Conservation (phyloP, 257 asterid species). For the Solanum clarkiae region DNA sequence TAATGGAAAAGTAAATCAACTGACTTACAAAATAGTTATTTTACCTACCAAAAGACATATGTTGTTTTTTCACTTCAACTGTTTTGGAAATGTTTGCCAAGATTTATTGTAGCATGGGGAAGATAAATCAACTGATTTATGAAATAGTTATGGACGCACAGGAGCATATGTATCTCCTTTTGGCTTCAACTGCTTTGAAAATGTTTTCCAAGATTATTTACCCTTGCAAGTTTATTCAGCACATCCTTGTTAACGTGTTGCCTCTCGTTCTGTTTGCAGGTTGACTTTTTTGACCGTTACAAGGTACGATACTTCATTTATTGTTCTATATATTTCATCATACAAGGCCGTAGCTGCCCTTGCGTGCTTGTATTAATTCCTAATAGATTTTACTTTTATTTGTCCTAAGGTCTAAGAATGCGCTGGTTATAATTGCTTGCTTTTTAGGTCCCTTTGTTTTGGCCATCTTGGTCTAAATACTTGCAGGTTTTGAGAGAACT, state of each 20-base stretch:
- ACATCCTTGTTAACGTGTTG: conserved; percentile 6
- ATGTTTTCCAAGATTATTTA: neutral
- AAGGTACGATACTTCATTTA: conserved; percentile 44
- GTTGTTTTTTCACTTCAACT: neutral
- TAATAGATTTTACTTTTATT: neutral
- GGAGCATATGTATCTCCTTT: neutral
- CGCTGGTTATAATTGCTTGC: neutral
- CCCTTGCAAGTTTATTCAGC: neutral
- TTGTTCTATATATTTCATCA: neutral
- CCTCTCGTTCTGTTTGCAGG: conserved; percentile 36
- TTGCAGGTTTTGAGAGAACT: neutral
- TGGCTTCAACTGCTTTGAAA: neutral
- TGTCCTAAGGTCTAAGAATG: neutral
- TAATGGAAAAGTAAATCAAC: neutral
- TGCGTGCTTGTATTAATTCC: neutral
- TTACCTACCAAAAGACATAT: neutral
- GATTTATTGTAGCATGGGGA: neutral
- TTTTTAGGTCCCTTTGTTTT: neutral
- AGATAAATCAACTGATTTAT: neutral
- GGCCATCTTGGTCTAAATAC: neutral
- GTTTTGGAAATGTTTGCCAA: neutral
- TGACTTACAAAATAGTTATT: neutral
- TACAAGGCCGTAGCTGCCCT: neutral
- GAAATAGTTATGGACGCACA: neutral
- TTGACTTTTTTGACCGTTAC: conserved; percentile 82